Evolutionary conservation across 768 basidiomycete species (phyloP).

Genomic region (Tricholoma furcatifolium): DNA sequence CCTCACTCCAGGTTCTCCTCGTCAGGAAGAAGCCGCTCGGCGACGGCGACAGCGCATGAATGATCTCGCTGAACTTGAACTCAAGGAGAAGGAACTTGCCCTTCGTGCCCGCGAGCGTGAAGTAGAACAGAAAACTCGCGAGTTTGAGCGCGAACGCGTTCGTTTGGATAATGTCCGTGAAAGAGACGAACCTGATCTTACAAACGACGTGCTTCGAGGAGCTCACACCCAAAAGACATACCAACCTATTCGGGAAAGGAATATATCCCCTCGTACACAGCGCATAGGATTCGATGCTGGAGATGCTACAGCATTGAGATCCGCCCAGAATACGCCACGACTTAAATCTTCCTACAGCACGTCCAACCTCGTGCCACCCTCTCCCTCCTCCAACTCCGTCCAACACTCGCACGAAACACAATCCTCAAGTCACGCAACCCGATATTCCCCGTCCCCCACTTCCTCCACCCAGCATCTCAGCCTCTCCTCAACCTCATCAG

Average conservation of each 20-base stretch:
- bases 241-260: slow-evolving; percentile 28
- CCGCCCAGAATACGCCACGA: slow-evolving; percentile 4
- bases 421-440: slow-evolving; percentile 15
- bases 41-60: slow-evolving; percentile 40
- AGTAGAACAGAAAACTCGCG: slow-evolving; percentile 48
- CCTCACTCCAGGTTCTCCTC: slow-evolving; percentile 13
- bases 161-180: slow-evolving; percentile 36
- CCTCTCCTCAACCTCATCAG: neutral
- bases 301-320: slow-evolving; percentile 7
- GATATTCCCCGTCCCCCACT: slow-evolving; percentile 22
- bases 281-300: slow-evolving; percentile 9
- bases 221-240: slow-evolving; percentile 13
- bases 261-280: slow-evolving; percentile 33
- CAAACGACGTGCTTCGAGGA: slow-evolving; percentile 16
- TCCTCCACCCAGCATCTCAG: slow-evolving; percentile 29
- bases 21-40: slow-evolving; percentile 26
- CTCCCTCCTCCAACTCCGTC: slow-evolving; percentile 11
- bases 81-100: slow-evolving; percentile 54
- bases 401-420: slow-evolving; percentile 19
- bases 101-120: slow-evolving; percentile 55
- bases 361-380: slow-evolving; percentile 39
- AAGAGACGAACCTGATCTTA: slow-evolving; percentile 18
- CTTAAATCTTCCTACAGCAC: slow-evolving; percentile 35
- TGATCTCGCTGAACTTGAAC: slow-evolving; percentile 51
- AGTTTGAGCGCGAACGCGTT: slow-evolving; percentile 57